phyloP scores from a whole-genome alignment of 495 filamentous ascomycete species.

The Annulohypoxylon moriforme region DNA sequence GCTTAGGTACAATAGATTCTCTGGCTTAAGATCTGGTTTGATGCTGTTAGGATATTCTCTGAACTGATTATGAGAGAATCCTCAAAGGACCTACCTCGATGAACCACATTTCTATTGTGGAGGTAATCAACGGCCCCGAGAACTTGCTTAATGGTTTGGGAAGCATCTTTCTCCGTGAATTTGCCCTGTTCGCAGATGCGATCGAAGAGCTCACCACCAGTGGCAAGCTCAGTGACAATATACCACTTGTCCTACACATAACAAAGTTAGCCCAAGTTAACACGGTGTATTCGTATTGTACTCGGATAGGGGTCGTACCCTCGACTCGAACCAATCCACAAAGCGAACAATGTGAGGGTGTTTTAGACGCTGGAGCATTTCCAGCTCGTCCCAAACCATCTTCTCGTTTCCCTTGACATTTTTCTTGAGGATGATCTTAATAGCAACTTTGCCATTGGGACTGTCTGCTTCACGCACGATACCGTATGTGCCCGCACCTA shows the following conservation, averaged over 20 bases:
- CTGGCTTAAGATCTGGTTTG: conserved; percentile 89
- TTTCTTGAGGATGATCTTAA: conserved; percentile 99
- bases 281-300: background rate
- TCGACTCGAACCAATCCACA: conserved; percentile 99
- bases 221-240: conserved; percentile 97
- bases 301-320: conserved; percentile 59
- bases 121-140: conserved; percentile 95
- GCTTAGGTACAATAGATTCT: conserved; percentile 95
- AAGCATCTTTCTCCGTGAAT: conserved; percentile 99
- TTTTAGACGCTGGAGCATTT: conserved; percentile 87
- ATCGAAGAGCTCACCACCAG: conserved; percentile 97
- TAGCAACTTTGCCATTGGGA: conserved; percentile 84
- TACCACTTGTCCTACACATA: conserved; percentile 95
- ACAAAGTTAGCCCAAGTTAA: conserved; percentile 8
- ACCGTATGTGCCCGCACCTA: conserved; percentile 97
- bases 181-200: conserved; percentile 98
- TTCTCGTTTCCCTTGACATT: conserved; percentile 97
- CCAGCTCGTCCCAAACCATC: conserved; percentile 98
- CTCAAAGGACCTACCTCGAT: conserved; percentile 76
- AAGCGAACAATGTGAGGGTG: conserved; percentile 98
- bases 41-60: conserved; percentile 4
- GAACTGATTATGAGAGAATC: background rate
- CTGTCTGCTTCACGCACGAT: conserved; percentile 95
- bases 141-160: conserved; percentile 95
- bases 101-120: conserved; percentile 94